Evolutionary conservation across 2,329 filamentous ascomycete genomes (phyloP), one percentile per base, ranked within the genome.

Genomic region (Zopfia rhizophila): DNA sequence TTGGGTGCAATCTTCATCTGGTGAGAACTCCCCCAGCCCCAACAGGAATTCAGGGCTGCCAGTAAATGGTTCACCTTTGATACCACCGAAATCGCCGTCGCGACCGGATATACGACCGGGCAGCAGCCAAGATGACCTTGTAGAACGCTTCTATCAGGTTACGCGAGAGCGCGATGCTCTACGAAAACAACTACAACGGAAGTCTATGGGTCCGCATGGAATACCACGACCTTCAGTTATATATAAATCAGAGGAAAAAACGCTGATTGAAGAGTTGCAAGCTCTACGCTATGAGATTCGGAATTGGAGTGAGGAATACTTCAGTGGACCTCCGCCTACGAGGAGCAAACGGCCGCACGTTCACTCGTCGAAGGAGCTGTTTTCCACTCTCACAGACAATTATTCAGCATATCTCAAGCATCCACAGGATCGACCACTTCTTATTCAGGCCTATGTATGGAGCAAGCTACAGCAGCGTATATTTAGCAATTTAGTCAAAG

Each of bases 371-470:
- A 66, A 58, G 27, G 65, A 68, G 16, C 46, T 72, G 19, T 72
- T 72, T 48, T 56, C 59, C 29, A 56, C 51, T 14, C 53, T 72
- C 12, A 65, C 66, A 4, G 66, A 70, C 45, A 70, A 72, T 43
- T 67, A 67, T 45, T 41, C 48, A 10, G 42, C 58, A 2, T 72
- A 72, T 46, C 59, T 72, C 17, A 66, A 66, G 38, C 54, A 69
- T 35, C 45, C 53, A 2, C 53, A 53, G 3, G 66, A 72, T 21
- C 58, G 68, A 3, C 68, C 68, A 10, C 57, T 69, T 11, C 50
- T 72, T 13, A 62, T 72, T n/a, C 68, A 72, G 48, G 61, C 66
- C 4, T 70, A 65, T 38, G 37, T 72, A 2, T 72, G 68, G 68
- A 66, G 57, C 27, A 63, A 55, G 29, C 44, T 72, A n/a, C 68